Evolutionary conservation across 2,329 filamentous ascomycete genomes (phyloP), one percentile per base, ranked within the genome.

Genomic region (Biscogniauxia marginata): DNA sequence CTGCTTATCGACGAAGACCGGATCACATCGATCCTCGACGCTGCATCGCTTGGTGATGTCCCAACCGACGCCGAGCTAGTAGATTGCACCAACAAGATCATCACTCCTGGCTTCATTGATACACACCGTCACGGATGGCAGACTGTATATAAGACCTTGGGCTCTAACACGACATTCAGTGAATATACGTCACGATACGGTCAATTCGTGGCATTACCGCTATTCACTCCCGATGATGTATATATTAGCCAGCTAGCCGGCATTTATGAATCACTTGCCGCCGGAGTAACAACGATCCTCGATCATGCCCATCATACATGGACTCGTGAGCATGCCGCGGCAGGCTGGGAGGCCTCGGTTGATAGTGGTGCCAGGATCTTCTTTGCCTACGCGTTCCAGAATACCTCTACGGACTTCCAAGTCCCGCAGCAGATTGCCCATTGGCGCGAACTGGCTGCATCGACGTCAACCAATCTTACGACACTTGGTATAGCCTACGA

Each of bases 101-200:
- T 83, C 45, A 76, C 74, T 0, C 77, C 80, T 0, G 80, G 81
- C 9, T 82, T 84, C 65, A 72, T 84, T 54, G 77, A 83, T 65
- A 83, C 79, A 0, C 81, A 84, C 58, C 74, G 75, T 1, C 78
- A 81, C 56, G 71, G 74, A 0, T 82, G 80, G 81, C 79, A 83
- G 61, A 82, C 81, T 0, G 77, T 73, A 5, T 79, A 75, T 65
- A 80, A 79, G 60, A 82, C 79, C 0, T 59, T 84, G 1, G 77
- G 58, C 1, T 77, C 78, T 19, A 80, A 84, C 61, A 79, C 75
- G 0, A 78, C 73, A 0, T 67, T 82, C 7, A 66, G 72, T 13
- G 71, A 79, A 54, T 82, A 81, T 62, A 74, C 80, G 22, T 57
- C 51, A 23, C 73, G 75, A 19, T 77, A 75, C 52, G 69, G 74